Conservation (phyloP, 257 asterid genomes). For the Misopates orontium region DNA sequence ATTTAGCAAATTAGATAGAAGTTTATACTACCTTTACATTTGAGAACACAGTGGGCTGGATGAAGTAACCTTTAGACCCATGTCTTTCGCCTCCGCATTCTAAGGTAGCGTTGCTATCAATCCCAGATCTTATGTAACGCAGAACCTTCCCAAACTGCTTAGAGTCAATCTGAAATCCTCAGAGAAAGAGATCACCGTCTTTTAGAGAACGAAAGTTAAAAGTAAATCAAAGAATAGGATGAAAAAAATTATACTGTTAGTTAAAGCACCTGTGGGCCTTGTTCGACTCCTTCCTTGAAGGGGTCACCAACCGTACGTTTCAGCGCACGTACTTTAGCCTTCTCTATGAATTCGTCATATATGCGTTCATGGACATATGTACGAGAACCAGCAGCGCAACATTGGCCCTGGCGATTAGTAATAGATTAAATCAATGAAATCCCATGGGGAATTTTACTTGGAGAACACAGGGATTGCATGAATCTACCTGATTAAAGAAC, state of each 20-base stretch:
- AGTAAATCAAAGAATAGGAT: background rate
- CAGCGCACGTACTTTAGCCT: constrained; percentile 68
- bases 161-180: constrained; percentile 48
- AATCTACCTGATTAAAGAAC: constrained; percentile 73
- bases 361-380: constrained; percentile 72
- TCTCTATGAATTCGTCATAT: constrained; percentile 69
- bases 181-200: background rate
- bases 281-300: constrained; percentile 70
- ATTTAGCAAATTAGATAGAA: background rate
- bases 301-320: constrained; percentile 78
- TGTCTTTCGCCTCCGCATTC: constrained; percentile 73
- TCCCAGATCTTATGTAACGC: constrained; percentile 61
- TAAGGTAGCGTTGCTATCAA: constrained; percentile 55
- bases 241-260: background rate
- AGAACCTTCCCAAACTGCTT: constrained; percentile 74
- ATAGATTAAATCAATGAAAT: constrained; percentile 3
- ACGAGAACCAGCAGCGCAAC: constrained; percentile 89
- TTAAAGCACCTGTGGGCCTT: constrained; percentile 75
- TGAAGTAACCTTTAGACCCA: constrained; percentile 71
- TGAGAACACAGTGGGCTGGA: constrained; percentile 81
- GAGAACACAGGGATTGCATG: background rate
- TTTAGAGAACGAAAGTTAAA: background rate
- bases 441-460: background rate
- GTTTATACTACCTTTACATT: constrained; percentile 57
- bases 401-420: constrained; percentile 56